phyloP scores from a whole-genome alignment of 768 basidiomycete species.

The Xerocomus potaroensis region DNA sequence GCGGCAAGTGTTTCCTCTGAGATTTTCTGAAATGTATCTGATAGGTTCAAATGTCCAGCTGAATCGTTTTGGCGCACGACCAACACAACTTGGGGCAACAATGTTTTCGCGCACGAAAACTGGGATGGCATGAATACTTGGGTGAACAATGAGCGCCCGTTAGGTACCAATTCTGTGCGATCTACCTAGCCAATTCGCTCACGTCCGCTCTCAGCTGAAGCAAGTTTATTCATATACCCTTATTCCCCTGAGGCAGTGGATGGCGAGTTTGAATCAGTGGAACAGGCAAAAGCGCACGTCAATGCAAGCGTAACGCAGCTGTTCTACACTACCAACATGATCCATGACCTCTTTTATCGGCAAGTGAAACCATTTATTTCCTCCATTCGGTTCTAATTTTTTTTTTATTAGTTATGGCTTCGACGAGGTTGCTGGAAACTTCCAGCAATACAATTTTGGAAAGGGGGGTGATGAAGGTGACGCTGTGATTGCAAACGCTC shows the following conservation, averaged over 20 bases:
- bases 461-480: constrained; percentile 85
- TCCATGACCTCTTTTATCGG: constrained; percentile 81
- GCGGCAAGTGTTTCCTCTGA: constrained; percentile 5
- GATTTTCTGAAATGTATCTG: too few relatives aligned
- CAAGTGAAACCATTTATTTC: constrained; percentile 15
- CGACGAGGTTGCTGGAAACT: constrained; percentile 88
- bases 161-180: constrained; percentile 29
- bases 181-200: not conserved
- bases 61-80: constrained; percentile 53
- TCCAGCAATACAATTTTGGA: constrained; percentile 97
- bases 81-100: constrained; percentile 85
- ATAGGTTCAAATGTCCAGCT: constrained; percentile 14
- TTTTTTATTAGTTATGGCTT: constrained; percentile 69
- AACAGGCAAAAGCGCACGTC: constrained; percentile 77
- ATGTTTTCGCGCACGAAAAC: constrained; percentile 94
- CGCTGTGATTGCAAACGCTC: constrained; percentile 91
- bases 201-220: constrained; percentile 2
- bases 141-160: constrained; percentile 76
- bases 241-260: constrained; percentile 68
- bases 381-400: constrained; percentile 2
- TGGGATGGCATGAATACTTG: constrained; percentile 70
- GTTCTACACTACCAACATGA: constrained; percentile 81
- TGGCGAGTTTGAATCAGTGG: constrained; percentile 48
- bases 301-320: constrained; percentile 84
- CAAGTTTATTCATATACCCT: constrained; percentile 55